Evolutionary conservation across 371 early-diverging fungal species (phyloP), one percentile per base, ranked within the genome.

Genomic region (Choanephora cucurbitarum): DNA sequence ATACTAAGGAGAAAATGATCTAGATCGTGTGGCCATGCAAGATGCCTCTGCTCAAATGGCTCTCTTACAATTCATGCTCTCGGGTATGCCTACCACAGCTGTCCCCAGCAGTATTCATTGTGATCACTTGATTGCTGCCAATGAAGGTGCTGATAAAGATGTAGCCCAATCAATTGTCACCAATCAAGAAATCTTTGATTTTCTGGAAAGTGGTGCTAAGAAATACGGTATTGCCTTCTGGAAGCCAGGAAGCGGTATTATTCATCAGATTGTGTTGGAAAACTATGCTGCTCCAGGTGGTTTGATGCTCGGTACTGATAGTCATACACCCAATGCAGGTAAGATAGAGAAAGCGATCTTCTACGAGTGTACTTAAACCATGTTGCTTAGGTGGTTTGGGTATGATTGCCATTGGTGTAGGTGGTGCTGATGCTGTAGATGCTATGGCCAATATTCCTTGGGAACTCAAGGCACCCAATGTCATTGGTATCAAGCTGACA

Each of bases 401-500:
- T 58, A 91, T 88, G 80, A 76, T 94, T 60, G 96, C 96, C 46
- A 89, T 95, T 57, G 96, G 96, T 80, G 94, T 95, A 49, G 96
- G 96, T 62, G 96, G 96, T 69, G 94, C 94, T 37, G 96, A 95
- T 73, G 96, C 94, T 50, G 94, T 95, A 32, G 96, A 96, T 77
- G 96, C 90, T 22, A 93, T 96, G 94, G 93, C 94, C 33, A 77
- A 81, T 64, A 92, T 96, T 66, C 94, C 94, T 44, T 96, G 96
- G 95, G 96, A 96, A 72, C 69, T 96, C 46, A 93, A 93, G 77
- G 87, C 91, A 41, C 98, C 97, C 31, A 90, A 94, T 57, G 87
- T 96, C 19, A 85, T 96, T 77, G 98, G 98, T 75, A 90, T 97
- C 50, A 92, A 91, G 65, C 74, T 97, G 58, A 91, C 89, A 37